A percentile compares a stretch with the other conserved stretches of the same genome.
phyloP scores from a whole-genome alignment of 148 eudicot species.

The Beta vulgaris region DNA sequence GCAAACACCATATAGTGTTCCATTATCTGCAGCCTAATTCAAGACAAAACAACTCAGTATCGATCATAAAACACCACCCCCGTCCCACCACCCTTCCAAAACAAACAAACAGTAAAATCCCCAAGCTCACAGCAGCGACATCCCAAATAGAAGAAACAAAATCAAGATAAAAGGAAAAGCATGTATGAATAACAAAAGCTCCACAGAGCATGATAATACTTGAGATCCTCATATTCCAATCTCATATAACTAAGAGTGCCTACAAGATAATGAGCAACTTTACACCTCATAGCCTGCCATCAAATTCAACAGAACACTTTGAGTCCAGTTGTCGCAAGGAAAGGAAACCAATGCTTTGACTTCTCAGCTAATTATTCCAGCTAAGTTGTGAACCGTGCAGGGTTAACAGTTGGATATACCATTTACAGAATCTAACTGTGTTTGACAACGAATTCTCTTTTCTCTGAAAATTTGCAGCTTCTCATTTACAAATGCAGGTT shows the following conservation, averaged over 20 bases:
- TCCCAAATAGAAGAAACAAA: too few species aligned
- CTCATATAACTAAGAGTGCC: neutral
- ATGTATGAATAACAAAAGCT: neutral
- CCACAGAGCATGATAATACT: neutral
- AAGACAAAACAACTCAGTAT: constrained; percentile 18
- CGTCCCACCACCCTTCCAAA: too few species aligned
- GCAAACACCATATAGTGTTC: constrained; percentile 95
- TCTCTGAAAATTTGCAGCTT: too few species aligned
- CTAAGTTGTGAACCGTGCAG: neutral
- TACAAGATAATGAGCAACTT: neutral
- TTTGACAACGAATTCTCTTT: too few species aligned
- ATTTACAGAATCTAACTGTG: too few species aligned
- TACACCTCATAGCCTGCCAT: neutral
- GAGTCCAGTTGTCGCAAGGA: neutral
- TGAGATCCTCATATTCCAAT: neutral
- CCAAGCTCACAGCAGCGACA: neutral
- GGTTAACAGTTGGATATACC: neutral
- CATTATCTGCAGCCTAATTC: constrained; percentile 81
- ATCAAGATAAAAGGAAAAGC: neutral
- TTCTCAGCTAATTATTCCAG: neutral
- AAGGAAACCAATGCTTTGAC: neutral
- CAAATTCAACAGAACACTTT: neutral
- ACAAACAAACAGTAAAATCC: too few species aligned
- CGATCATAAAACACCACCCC: neutral
- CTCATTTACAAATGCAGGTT: too few species aligned